Conservation (phyloP, 2,329 filamentous ascomycete species). For the Trichoderma cornu-damae region DNA sequence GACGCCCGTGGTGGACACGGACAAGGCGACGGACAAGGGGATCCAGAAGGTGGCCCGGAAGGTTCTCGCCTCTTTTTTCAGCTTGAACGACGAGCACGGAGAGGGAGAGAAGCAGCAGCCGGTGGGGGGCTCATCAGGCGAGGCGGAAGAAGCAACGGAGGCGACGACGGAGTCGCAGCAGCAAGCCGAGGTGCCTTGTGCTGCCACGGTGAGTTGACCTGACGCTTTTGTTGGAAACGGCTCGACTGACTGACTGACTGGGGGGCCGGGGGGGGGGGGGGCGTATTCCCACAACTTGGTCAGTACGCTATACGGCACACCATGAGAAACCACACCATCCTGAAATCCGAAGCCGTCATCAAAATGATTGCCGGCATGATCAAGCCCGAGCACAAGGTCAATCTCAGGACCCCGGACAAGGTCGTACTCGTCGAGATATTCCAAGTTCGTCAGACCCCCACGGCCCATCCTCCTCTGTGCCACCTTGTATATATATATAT, state of each 20-base stretch:
- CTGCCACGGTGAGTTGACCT: conserved; percentile 39
- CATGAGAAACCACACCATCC: conserved; percentile 64
- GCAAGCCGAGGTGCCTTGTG: conserved; percentile 20
- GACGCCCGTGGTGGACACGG: conserved; percentile 48
- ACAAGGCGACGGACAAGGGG: conserved; percentile 64
- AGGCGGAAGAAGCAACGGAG: conserved; percentile 24
- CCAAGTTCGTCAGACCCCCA: conserved; percentile 61
- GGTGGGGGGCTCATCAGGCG: conserved; percentile 54
- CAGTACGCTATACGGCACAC: conserved; percentile 83
- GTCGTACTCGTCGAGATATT: conserved; percentile 77
- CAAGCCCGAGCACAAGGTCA: conserved; percentile 65
- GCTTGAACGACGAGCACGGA: conserved; percentile 32
- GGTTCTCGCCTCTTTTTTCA: conserved; percentile 61
- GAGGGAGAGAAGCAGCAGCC: neutral
- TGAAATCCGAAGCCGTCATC: conserved; percentile 66
- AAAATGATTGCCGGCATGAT: conserved; percentile 63
- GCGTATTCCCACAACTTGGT: too few relatives aligned
- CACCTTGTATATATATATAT: too few relatives aligned
- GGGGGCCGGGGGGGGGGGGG: too few relatives aligned
- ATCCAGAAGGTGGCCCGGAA: conserved; percentile 59
- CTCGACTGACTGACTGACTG: neutral
- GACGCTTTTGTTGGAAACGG: neutral
- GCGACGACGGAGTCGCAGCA: conserved; percentile 16
- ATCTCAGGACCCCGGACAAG: conserved; percentile 71
- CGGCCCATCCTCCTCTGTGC: too few relatives aligned